Base-by-base conservation (phyloP, 306 rosid species). In the Canavalia ensiformis region DNA sequence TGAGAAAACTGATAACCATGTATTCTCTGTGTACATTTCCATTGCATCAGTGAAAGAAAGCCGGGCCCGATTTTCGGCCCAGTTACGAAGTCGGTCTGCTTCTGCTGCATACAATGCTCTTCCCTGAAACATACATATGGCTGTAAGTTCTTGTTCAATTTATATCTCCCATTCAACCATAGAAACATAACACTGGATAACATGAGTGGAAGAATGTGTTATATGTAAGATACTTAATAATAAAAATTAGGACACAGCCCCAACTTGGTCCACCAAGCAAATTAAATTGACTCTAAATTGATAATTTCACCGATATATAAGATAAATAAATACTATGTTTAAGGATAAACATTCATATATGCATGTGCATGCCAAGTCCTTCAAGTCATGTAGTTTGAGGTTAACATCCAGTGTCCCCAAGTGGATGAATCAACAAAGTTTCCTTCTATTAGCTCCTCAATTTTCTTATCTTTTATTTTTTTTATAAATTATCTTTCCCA, bases 1-100 rank as follows among this genome's bases (percentile, higher is more conserved):
- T 71, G 99, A 95, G 90, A 95, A 89, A 12, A 95, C 99, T 11
- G 99, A 90, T 67, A 95, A 62, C 98, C 94, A 95, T 7, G 98
- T 89, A 87, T 88, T 85, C 82, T 95, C 99, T 34, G 97, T 90
- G 88, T 95, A 95, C 94, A 93, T 93, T 85, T 95, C 98, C 97
- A 89, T 95, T 34, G 99, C 99, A 68, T 93, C 99, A 0, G 96
- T 89, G 87, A 95, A 90, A 7, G 97, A 91, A 72, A 95, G 89
- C 30, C 93, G 92, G 0, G 98, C 87, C 3, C 98, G 92, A 46
- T 89, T 88, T 77, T 93, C 99, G 0, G 98, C 99, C 99, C 98
- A 95, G 91, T 95, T 95, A 0, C 98, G 91, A 12, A 95, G 89
- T 8, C 99, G 84, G 81, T 91, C 97, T 2, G 99, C 97, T 82